phyloP scores from a whole-genome alignment of 2,329 filamentous ascomycete species.

The Aureobasidium sp. region DNA sequence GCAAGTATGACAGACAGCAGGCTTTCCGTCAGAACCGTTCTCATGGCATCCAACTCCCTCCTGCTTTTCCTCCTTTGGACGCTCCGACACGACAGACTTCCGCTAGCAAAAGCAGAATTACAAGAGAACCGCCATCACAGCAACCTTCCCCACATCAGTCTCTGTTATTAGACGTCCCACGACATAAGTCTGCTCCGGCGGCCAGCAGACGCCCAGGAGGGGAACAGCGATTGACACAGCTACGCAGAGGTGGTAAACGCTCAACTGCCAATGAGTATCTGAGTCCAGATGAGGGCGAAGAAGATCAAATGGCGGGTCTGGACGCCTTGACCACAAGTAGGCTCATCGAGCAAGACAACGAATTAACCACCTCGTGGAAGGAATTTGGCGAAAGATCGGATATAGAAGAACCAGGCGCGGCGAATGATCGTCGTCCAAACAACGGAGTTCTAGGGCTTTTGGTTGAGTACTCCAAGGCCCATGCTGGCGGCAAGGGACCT shows the following conservation, averaged over 20 bases:
- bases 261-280: background rate
- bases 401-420: background rate
- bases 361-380: conserved; percentile 24
- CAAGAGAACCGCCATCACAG: background rate
- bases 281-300: conserved; percentile 15
- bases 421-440: conserved; percentile 2
- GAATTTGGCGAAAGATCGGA: background rate
- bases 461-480: conserved; percentile 25
- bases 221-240: background rate
- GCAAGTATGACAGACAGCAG: conserved; percentile 23
- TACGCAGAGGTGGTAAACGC: background rate
- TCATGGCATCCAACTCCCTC: conserved; percentile 24
- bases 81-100: conserved; percentile 19
- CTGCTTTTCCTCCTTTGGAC: conserved; percentile 24
- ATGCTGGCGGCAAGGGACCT: conserved; percentile 22
- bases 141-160: conserved; percentile 19
- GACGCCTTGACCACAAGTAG: conserved; percentile 24
- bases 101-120: background rate
- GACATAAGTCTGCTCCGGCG: background rate
- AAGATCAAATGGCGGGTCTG: conserved; percentile 10
- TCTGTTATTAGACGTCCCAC: conserved; percentile 21
- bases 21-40: conserved; percentile 20
- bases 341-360: conserved; percentile 25
- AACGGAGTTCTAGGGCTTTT: conserved; percentile 25
- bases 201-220: background rate